phyloP scores from a whole-genome alignment of 2,329 filamentous ascomycete species.

The Thermothelomyces thermophilus region DNA sequence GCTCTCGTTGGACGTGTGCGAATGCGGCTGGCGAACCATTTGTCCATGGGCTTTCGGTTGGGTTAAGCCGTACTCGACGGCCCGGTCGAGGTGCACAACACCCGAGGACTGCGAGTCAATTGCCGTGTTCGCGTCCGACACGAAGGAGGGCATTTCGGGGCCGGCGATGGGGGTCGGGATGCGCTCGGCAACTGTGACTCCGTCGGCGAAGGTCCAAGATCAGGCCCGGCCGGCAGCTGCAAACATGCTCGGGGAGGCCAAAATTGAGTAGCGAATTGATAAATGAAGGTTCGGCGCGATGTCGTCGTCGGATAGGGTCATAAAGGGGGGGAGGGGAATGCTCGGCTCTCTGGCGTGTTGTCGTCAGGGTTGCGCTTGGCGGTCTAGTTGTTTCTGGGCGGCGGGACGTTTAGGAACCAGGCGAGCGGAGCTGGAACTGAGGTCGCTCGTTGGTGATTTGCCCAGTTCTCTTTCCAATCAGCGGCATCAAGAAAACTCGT shows the following conservation, averaged over 20 bases:
- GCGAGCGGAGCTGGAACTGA: not conserved
- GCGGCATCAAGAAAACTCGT: not conserved
- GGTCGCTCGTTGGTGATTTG: not conserved
- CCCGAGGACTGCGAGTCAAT: constrained; percentile 38
- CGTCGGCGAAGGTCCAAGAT: constrained; percentile 11
- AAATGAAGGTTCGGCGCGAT: not conserved
- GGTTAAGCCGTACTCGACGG: constrained; percentile 30
- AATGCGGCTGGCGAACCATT: constrained; percentile 29
- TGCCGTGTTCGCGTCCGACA: constrained; percentile 41
- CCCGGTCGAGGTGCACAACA: constrained; percentile 39
- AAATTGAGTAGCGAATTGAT: not conserved
- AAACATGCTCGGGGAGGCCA: constrained; percentile 17
- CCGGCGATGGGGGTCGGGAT: constrained; percentile 6
- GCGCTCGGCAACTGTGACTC: constrained; percentile 10
- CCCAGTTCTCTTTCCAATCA: not conserved
- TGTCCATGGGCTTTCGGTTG: constrained; percentile 31
- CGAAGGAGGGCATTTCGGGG: constrained; percentile 47
- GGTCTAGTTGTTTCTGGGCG: constrained; percentile 4
- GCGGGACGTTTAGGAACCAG: constrained; percentile 1
- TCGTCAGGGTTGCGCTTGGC: constrained; percentile 6
- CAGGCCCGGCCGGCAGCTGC: constrained; percentile 10
- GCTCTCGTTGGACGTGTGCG: constrained; percentile 44
- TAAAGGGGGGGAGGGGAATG: not conserved
- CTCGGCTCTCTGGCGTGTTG: constrained; percentile 4
- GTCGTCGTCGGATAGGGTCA: not conserved